These are phyloP conservation scores for Mayamaea pseudoterrestris DNA, from an alignment of 108 stramenopile species.

Conservation along the genomic window DNA sequence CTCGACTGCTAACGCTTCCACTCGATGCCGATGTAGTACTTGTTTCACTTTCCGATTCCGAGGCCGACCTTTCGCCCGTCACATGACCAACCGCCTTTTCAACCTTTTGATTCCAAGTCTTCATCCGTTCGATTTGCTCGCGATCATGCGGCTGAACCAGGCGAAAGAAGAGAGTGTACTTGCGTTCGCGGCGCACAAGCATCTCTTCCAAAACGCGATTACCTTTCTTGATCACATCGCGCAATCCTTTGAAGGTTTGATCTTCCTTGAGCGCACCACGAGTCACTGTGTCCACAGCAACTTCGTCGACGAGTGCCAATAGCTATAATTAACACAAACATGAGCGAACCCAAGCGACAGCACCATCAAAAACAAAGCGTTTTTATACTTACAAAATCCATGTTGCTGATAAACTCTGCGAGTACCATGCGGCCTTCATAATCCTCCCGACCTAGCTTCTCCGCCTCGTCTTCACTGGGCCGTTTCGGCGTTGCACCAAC, in stretches of 20 bases:
- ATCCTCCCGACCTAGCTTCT: constrained; percentile 11
- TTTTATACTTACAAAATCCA: constrained; percentile 67
- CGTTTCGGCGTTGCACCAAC: constrained; percentile 48
- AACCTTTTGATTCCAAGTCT: constrained; percentile 61
- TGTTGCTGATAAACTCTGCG: constrained; percentile 72
- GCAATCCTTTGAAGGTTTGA: constrained; percentile 61
- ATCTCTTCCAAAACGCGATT: constrained; percentile 73
- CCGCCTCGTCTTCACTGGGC: constrained; percentile 20
- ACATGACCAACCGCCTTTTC: constrained; percentile 78
- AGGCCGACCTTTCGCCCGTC: constrained; percentile 18
- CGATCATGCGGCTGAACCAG: constrained; percentile 39
- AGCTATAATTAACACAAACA: constrained; percentile 20
- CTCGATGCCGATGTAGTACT: constrained; percentile 18
- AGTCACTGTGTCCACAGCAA: constrained; percentile 73
- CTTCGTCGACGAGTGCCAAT: constrained; percentile 69
- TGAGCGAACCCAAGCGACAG: too few relatives aligned
- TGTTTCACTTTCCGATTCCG: constrained; percentile 22
- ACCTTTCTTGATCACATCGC: constrained; percentile 81
- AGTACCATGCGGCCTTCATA: constrained; percentile 35
- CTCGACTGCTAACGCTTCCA: constrained; percentile 22
- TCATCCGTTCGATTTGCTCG: constrained; percentile 52
- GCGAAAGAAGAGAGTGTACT: constrained; percentile 70
- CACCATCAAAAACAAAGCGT: constrained; percentile 46
- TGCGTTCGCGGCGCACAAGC: constrained; percentile 59
- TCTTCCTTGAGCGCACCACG: constrained; percentile 78